Percentiles rank a stretch among this genome's conserved stretches.
These are phyloP conservation scores for Mortierella hygrophila DNA, from an alignment of 192 early-diverging fungal genomes.

Conservation along the genomic window DNA sequence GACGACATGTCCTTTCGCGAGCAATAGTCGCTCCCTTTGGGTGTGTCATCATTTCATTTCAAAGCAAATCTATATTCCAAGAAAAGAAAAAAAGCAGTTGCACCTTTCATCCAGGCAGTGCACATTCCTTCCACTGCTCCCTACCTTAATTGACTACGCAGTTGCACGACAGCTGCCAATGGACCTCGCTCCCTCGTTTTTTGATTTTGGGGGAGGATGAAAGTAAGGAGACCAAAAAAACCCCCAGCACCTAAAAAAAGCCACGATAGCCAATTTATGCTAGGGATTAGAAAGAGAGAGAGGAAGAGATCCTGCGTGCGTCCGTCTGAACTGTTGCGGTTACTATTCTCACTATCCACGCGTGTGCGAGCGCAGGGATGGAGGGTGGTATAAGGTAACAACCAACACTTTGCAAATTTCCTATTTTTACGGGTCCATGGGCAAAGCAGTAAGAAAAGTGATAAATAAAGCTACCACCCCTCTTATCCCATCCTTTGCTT, in stretches of 20 bases:
- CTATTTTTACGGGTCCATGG: not conserved
- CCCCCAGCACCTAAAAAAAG: not conserved
- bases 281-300: not conserved
- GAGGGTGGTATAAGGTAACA: too few species aligned
- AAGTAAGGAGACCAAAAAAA: not conserved
- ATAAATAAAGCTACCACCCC: not conserved
- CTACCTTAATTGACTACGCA: not conserved
- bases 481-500: not conserved
- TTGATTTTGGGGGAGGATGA: conserved; percentile 15
- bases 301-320: not conserved
- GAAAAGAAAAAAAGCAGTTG: not conserved
- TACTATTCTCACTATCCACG: not conserved
- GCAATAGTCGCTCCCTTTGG: too few species aligned
- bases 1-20: not conserved
- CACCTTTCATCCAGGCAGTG: too few species aligned
- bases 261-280: not conserved
- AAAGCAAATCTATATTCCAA: not conserved
- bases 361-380: too few species aligned
- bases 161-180: too few species aligned
- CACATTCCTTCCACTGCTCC: not conserved
- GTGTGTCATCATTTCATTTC: too few species aligned
- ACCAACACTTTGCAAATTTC: not conserved
- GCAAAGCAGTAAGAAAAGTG: not conserved
- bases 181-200: not conserved
- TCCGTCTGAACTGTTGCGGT: not conserved